Conservation (phyloP, 2,329 filamentous ascomycete species). For the Lasiodiplodia sp. region DNA sequence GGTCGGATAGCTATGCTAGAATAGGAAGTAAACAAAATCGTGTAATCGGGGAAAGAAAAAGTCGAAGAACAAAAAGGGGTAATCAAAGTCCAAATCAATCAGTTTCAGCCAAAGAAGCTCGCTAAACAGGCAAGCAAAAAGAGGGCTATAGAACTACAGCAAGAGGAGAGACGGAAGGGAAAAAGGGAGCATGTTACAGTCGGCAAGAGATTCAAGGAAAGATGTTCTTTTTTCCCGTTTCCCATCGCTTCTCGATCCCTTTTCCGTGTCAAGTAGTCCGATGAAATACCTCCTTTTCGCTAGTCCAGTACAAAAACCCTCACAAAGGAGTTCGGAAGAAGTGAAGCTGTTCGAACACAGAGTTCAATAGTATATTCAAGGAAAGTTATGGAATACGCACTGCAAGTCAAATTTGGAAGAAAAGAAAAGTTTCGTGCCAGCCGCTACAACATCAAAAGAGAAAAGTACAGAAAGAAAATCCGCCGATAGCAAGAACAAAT, state of each 20-base stretch:
- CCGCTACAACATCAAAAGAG: not conserved
- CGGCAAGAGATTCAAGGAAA: constrained; percentile 1
- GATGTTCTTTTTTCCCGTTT: constrained; percentile 3
- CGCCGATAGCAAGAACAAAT: constrained; percentile 5
- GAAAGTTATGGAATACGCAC: constrained; percentile 23
- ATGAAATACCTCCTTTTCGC: not conserved
- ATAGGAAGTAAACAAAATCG: not conserved
- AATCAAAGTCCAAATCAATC: not conserved
- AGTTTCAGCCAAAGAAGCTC: not conserved
- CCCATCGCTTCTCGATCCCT: not conserved
- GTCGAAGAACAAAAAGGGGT: not conserved
- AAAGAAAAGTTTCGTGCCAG: constrained; percentile 14
- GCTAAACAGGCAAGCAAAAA: not conserved
- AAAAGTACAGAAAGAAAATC: constrained; percentile 1
- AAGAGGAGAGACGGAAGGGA: not conserved
- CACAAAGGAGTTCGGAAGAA: not conserved
- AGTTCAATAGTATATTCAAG: constrained; percentile 16
- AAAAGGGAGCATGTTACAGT: not conserved
- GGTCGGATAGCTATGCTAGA: not conserved
- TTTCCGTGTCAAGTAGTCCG: not conserved
- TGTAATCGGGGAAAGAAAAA: not conserved
- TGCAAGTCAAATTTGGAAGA: not conserved
- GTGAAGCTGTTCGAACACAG: constrained; percentile 10
- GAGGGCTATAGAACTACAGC: not conserved
- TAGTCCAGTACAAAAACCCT: not conserved